Base-by-base conservation (phyloP, 176 grass and related monocot species). In the Aegilops bicornis region DNA sequence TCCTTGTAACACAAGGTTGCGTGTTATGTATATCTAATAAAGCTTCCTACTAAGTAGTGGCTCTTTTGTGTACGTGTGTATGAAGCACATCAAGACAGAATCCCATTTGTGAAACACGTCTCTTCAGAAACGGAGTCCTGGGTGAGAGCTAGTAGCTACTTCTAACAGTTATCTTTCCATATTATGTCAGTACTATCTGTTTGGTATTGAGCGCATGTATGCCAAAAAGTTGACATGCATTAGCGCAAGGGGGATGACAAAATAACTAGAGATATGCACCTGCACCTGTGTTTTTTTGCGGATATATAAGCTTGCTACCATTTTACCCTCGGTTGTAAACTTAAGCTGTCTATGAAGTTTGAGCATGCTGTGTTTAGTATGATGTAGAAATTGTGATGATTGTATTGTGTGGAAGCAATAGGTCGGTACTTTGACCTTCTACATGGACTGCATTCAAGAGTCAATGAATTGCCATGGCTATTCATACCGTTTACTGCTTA, bases 231-330 rank as follows among this genome's bases (percentile, higher is more conserved):
- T 71, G 35, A 71, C 35, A 79, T 70, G 31, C 17, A 23, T 40
- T 59, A 39, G 12, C 8, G 39, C 19, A 83, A 66, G 67, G 10
- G 52, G 48, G 52, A 83, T 6, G 17, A 33, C 40, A 17, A n/a
- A 81, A 89, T 22, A 86, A 17, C 9, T 48, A 79, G 23, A 35
- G 17, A 78, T 85, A 3, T 80, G 75, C 66, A n/a, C 32, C 32
- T 75, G 33, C 25, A 3, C 19, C n/a, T 64, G 10, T 84, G 39
- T 80, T n/a, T 11, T 79, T 88, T n/a, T 31, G 40, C 79, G 32
- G 32, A 82, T 82, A 47, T 79, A 58, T 59, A 59, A 59, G 56
- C 56, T 78, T 40, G 79, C 20, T 73, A 72, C 20, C 12, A 73
- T 31, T 80, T 29, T 73, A 64, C 14, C 58, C 78, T 65, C 16